Conservation (phyloP, 495 filamentous ascomycete genomes). For the Physcia stellaris region DNA sequence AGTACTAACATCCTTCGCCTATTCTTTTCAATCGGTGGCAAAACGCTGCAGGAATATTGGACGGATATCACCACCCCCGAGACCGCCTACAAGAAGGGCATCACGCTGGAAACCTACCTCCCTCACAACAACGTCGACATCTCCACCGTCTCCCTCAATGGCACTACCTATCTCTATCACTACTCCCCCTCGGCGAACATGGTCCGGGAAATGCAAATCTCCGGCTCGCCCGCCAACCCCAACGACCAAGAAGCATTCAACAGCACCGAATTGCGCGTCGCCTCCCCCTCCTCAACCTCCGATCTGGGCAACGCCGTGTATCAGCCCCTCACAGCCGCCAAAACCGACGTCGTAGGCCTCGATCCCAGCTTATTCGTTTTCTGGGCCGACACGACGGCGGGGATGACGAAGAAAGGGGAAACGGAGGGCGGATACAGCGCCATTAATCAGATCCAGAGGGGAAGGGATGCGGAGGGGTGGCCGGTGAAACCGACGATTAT, state of each 20-base stretch:
- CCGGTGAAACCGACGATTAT: too few relatives aligned
- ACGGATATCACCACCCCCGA: not conserved
- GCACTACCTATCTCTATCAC: slow-evolving; percentile 12
- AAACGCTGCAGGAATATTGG: not conserved
- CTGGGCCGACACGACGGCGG: slow-evolving; percentile 9
- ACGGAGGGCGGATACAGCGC: too few relatives aligned
- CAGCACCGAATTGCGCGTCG: slow-evolving; percentile 8
- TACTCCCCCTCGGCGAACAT: slow-evolving; percentile 2
- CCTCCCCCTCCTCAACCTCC: slow-evolving; percentile 3
- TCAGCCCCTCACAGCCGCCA: slow-evolving; percentile 8
- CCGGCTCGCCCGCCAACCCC: slow-evolving; percentile 5
- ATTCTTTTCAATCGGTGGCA: not conserved
- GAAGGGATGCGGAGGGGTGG: too few relatives aligned
- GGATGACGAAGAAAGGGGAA: too few relatives aligned
- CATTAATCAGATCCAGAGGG: too few relatives aligned
- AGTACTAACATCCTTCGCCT: not conserved
- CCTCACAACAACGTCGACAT: slow-evolving; percentile 10
- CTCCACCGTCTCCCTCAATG: slow-evolving; percentile 9
- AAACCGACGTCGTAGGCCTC: slow-evolving; percentile 7
- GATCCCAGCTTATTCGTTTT: slow-evolving; percentile 7
- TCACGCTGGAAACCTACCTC: slow-evolving; percentile 7
- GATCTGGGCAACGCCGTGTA: slow-evolving; percentile 7
- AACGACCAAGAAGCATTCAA: slow-evolving; percentile 15
- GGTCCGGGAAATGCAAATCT: slow-evolving; percentile 12
- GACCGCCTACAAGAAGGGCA: not conserved